Conservation (phyloP, 1,139 yeast genomes). For the Candida gigantensis region DNA sequence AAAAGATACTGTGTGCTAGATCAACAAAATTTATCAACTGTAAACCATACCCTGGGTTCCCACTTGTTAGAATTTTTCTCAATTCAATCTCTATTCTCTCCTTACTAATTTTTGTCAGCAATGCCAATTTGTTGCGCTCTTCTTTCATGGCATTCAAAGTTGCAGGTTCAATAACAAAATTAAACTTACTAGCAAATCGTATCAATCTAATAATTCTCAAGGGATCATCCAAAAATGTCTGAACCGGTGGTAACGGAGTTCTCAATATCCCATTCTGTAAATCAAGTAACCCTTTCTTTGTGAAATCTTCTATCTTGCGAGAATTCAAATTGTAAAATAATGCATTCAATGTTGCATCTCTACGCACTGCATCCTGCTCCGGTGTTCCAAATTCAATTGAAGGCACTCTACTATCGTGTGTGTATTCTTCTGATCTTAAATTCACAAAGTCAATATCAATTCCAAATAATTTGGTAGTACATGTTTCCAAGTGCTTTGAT, state of each 20-base stretch:
- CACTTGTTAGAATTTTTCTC: constrained; percentile 68
- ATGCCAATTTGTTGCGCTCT: constrained; percentile 55
- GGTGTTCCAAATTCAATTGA: constrained; percentile 80
- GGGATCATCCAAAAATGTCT: constrained; percentile 93
- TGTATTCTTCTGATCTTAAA: constrained; percentile 81
- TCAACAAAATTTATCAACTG: constrained; percentile 55
- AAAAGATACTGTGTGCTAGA: constrained; percentile 62
- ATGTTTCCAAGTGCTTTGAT: constrained; percentile 93
- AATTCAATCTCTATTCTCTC: constrained; percentile 91
- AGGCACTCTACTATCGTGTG: constrained; percentile 83
- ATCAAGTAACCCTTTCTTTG: constrained; percentile 73
- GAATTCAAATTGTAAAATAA: constrained; percentile 79
- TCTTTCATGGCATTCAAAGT: constrained; percentile 69
- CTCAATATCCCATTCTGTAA: constrained; percentile 68
- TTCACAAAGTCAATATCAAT: constrained; percentile 91
- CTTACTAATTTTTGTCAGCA: constrained; percentile 75
- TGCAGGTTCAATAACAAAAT: constrained; percentile 61
- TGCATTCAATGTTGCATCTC: constrained; percentile 95
- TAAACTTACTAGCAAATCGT: constrained; percentile 80
- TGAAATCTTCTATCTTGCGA: constrained; percentile 76
- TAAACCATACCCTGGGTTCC: constrained; percentile 66
- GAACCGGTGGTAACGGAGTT: constrained; percentile 82
- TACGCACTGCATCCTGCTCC: constrained; percentile 81
- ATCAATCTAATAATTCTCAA: constrained; percentile 80
- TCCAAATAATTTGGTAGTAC: constrained; percentile 83